Percentiles rank a stretch among this genome's conserved stretches.
Conservation (phyloP, 2,329 filamentous ascomycete species). For the Colletotrichum trifolii region DNA sequence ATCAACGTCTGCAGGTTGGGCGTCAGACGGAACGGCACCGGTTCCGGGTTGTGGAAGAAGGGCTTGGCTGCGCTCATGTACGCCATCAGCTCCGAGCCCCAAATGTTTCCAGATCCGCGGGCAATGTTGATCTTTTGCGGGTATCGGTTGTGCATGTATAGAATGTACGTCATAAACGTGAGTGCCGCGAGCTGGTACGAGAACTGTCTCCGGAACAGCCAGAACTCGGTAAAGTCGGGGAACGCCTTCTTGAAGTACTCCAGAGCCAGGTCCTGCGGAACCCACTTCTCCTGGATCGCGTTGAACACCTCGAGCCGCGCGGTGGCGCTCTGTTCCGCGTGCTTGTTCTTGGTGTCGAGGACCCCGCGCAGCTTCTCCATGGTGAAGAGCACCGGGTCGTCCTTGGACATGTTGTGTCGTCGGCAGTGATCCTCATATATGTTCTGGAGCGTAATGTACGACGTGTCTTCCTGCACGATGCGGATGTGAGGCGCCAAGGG, state of each 20-base stretch:
- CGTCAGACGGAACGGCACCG: conserved; percentile 95
- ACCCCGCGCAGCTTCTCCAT: conserved; percentile 92
- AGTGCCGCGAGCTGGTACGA: conserved; percentile 94
- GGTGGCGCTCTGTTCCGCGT: conserved; percentile 74
- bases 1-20: conserved; percentile 96
- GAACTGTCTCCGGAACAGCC: conserved; percentile 97
- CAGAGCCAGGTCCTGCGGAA: conserved; percentile 82
- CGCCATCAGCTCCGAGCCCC: conserved; percentile 94
- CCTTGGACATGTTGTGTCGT: conserved; percentile 86
- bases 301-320: conserved; percentile 92
- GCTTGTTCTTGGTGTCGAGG: conserved; percentile 75
- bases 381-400: conserved; percentile 93
- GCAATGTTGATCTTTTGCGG: conserved; percentile 96
- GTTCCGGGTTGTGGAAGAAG: conserved; percentile 93
- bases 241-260: conserved; percentile 92
- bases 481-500: conserved; percentile 94
- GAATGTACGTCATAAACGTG: conserved; percentile 98
- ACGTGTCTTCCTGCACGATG: conserved; percentile 94
- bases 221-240: conserved; percentile 92
- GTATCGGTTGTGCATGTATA: conserved; percentile 96
- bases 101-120: conserved; percentile 88
- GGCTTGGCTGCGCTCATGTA: conserved; percentile 87
- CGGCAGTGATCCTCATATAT: conserved; percentile 98
- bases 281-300: conserved; percentile 93
- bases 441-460: conserved; percentile 92